Conservation (phyloP, 495 filamentous ascomycete genomes). For the Trichoderma virens region DNA sequence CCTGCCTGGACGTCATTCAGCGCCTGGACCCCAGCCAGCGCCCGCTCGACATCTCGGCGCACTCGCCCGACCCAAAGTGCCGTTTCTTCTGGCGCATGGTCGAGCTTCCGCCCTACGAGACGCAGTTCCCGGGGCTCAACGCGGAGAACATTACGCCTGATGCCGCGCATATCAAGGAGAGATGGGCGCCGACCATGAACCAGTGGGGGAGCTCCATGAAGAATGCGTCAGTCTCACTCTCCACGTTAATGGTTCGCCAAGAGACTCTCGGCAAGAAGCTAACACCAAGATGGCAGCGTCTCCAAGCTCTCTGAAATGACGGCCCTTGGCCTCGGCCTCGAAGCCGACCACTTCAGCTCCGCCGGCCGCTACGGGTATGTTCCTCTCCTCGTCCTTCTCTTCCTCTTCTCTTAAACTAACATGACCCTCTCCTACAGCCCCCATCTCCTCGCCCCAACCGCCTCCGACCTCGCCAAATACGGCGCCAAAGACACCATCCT, state of each 20-base stretch:
- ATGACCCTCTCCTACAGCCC: conserved; percentile 25
- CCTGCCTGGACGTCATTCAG: conserved; percentile 40
- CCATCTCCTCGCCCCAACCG: conserved; percentile 44
- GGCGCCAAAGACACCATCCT: conserved; percentile 42
- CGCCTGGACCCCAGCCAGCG: conserved; percentile 37
- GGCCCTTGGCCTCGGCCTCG: conserved; percentile 39
- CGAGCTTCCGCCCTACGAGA: conserved; percentile 36
- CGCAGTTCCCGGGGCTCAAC: conserved; percentile 38
- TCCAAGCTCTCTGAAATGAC: conserved; percentile 42
- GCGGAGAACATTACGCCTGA: conserved; percentile 37
- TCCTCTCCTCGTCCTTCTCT: neutral
- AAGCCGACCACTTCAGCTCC: conserved; percentile 34
- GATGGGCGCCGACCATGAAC: conserved; percentile 39
- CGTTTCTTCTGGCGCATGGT: conserved; percentile 46
- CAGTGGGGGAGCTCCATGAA: conserved; percentile 45
- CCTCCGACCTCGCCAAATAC: conserved; percentile 40
- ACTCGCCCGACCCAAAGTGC: conserved; percentile 42
- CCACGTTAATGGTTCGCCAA: neutral
- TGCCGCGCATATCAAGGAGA: conserved; percentile 30
- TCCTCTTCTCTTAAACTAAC: neutral
- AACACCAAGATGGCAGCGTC: conserved; percentile 23
- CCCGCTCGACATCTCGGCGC: conserved; percentile 38
- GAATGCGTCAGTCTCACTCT: conserved; percentile 33
- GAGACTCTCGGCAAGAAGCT: neutral
- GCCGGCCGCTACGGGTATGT: conserved; percentile 42